Evolutionary conservation across 257 asterid genomes (phyloP).

Genomic region (Lithospermum erythrorhizon): DNA sequence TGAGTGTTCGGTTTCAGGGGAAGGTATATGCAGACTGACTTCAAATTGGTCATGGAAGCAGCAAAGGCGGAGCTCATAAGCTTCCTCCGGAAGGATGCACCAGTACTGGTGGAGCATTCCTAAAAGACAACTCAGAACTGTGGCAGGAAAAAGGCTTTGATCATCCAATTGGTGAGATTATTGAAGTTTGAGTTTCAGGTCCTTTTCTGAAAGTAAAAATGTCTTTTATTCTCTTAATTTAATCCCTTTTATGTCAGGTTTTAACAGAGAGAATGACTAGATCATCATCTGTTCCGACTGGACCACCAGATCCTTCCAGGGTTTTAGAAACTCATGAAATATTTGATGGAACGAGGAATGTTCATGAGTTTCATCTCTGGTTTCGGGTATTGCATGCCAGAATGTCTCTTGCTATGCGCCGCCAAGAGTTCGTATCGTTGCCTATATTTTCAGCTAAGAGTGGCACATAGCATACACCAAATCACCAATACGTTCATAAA

Average conservation of each 20-base stretch:
- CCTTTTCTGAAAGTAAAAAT: neutral
- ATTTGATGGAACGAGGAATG: neutral
- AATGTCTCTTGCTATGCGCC: neutral
- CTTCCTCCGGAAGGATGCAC: constrained; percentile 15
- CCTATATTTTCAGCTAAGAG: neutral
- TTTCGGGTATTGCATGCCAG: neutral
- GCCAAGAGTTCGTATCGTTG: neutral
- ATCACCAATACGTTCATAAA: no score
- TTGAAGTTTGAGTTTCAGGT: neutral
- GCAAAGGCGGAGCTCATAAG: constrained; percentile 67
- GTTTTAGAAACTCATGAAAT: neutral
- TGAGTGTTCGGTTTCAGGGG: constrained; percentile 49
- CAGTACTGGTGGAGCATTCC: no score
- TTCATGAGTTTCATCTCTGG: neutral
- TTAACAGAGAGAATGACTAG: neutral
- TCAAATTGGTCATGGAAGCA: constrained; percentile 72
- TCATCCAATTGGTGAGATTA: neutral
- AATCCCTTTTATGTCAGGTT: no score
- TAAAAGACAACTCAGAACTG: no score
- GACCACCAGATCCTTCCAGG: neutral
- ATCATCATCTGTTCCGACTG: neutral
- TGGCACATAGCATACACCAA: neutral
- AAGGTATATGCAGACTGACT: constrained; percentile 62
- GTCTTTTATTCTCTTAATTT: neutral
- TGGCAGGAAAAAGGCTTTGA: neutral